These are phyloP conservation scores for Monosporascus cannonballus DNA, from an alignment of 2,329 filamentous ascomycete genomes.

Conservation along the genomic window DNA sequence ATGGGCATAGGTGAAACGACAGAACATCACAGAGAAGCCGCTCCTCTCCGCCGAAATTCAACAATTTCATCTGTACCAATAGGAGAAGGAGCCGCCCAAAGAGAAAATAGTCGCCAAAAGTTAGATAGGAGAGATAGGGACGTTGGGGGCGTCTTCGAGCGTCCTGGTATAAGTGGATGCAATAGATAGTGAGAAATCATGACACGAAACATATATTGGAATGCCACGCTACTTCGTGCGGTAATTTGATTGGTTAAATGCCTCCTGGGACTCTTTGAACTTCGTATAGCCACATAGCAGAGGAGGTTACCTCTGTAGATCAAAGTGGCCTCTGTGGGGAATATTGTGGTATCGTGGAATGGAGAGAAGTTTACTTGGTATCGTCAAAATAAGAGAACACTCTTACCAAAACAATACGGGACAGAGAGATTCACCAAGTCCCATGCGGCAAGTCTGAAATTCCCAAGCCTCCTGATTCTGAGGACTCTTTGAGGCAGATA, in stretches of 20 bases:
- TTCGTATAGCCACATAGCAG: neutral
- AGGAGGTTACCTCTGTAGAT: neutral
- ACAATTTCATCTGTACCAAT: neutral
- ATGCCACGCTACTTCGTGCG: neutral
- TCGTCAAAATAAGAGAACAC: neutral
- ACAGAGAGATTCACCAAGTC: neutral
- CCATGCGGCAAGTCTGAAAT: neutral
- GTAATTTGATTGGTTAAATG: neutral
- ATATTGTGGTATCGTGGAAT: neutral
- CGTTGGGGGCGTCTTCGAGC: neutral
- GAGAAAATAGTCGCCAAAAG: neutral
- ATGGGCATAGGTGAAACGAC: neutral
- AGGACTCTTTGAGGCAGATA: neutral
- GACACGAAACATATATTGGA: neutral
- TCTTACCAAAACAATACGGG: neutral
- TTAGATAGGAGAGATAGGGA: neutral
- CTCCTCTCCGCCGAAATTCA: neutral
- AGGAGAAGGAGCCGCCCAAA: neutral
- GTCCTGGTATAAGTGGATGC: neutral
- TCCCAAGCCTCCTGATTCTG: neutral
- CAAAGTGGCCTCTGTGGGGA: neutral
- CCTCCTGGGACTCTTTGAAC: neutral
- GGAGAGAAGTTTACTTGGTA: neutral
- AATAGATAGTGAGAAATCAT: neutral
- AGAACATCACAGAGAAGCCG: neutral